phyloP scores from a whole-genome alignment of 345 rosid species.

The Eucalyptus leucophloia region DNA sequence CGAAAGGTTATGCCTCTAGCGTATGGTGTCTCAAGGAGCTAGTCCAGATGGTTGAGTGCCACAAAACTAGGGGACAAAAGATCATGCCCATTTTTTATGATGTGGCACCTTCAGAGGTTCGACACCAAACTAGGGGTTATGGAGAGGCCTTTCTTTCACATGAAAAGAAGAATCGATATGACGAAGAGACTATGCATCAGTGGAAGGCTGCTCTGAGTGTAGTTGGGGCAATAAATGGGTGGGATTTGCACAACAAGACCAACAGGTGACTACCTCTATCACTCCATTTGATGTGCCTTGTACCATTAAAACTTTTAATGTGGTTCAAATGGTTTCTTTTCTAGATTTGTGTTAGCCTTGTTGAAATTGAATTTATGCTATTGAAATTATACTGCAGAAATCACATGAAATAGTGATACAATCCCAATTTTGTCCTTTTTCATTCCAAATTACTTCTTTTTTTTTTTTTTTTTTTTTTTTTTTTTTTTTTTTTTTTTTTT shows the following conservation, averaged over 20 bases:
- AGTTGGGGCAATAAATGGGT: accelerated
- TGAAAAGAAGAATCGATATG: neutral
- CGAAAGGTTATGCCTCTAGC: neutral
- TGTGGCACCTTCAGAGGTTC: neutral
- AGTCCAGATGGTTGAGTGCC: neutral
- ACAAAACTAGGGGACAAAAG: neutral
- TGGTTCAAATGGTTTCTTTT: no score
- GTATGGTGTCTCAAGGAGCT: neutral
- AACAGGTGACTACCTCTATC: accelerated
- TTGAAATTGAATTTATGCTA: no score
- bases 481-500: no score
- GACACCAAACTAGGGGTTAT: accelerated
- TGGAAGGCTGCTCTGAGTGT: neutral
- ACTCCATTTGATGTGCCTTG: neutral
- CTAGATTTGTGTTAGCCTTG: no score
- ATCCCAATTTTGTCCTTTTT: no score
- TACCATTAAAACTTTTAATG: neutral
- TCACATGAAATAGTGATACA: accelerated
- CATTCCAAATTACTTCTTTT: no score
- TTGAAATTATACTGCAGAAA: neutral
- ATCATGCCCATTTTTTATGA: neutral
- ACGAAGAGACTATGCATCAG: accelerated
- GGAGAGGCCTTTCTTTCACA: neutral
- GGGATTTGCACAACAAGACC: accelerated
- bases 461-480: no score